Evolutionary conservation across 805 yeast species (phyloP), one percentile per base, ranked within the genome.

Genomic region (Candida namnaoensis): DNA sequence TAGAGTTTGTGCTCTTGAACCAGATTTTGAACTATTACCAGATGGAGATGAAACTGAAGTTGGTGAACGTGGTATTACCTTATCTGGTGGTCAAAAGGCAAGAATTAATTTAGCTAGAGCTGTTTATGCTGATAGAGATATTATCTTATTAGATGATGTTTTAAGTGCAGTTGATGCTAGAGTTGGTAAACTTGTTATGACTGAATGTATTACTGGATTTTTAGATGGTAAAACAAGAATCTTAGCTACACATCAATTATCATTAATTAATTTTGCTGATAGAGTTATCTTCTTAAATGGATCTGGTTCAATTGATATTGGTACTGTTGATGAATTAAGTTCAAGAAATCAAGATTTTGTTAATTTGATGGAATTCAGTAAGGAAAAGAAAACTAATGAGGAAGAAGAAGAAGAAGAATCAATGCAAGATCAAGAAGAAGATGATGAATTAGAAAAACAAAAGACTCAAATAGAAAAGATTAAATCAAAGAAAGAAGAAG

Each of bases 61-160:
- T 50, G 95, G 95, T 46, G 95, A 86, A 57, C 72, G 86, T 57
- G 95, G 95, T 52, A 79, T 86, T 38, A 84, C 93, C 0, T 62
- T 86, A 35, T 82, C 91, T n/a, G 95, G 95, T 42, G 95, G 95
- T 40, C 95, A 86, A 58, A 86, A 86, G 65, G 91, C 95, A 0
- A 73, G 95, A 58, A 73, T 86, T 41, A 76, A 78, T 53, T 63
- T 86, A 45, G 95, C 95, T 4, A 71, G 95, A 56, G 82, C 91
- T 2, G 87, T 83, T 3, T 86, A 86, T 53, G 76, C 80, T 12
- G 69, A 78, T 26, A 72, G 73, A 15, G 88, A 82, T 52, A 79
- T 84, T 24, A 70, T 81, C 35, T 60, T 86, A 39, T 61, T 86
- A 40, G 95, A 86, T 56, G 95, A 86, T 56, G 88, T 85, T 13